These are phyloP conservation scores for Phialophora macrospora DNA, from an alignment of 2,329 filamentous ascomycete species.

Conservation along the genomic window DNA sequence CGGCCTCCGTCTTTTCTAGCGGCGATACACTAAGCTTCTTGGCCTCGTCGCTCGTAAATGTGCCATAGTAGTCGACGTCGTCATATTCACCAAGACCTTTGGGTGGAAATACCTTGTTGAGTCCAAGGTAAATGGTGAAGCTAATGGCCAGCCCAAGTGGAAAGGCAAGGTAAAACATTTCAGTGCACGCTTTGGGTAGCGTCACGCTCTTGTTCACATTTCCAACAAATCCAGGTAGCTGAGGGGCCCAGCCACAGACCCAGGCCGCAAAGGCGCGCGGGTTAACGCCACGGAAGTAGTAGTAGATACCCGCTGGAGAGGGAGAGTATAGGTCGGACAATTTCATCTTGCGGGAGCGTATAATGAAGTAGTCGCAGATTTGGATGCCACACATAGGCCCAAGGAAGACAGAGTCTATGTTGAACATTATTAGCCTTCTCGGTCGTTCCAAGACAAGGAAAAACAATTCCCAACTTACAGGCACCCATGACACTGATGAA, in stretches of 20 bases:
- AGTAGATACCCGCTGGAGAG: slow-evolving; percentile 45
- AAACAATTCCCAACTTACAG: slow-evolving; percentile 11
- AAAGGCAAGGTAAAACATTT: slow-evolving; percentile 27
- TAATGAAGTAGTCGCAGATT: slow-evolving; percentile 53
- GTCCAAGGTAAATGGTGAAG: slow-evolving; percentile 15
- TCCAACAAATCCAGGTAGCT: slow-evolving; percentile 40
- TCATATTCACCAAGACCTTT: slow-evolving; percentile 42
- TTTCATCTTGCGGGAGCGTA: slow-evolving; percentile 46
- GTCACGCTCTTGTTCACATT: slow-evolving; percentile 23
- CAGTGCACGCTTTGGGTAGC: slow-evolving; percentile 21
- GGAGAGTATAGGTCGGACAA: slow-evolving; percentile 49
- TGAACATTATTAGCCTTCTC: background rate
- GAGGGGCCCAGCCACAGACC: slow-evolving; percentile 43
- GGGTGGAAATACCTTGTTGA: slow-evolving; percentile 41
- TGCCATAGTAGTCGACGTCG: slow-evolving; percentile 45
- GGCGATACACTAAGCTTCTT: too few species aligned
- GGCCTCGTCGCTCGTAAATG: slow-evolving; percentile 36
- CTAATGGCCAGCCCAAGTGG: slow-evolving; percentile 22
- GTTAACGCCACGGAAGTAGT: slow-evolving; percentile 49
- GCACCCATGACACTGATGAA: slow-evolving; percentile 55
- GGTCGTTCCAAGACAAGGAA: background rate
- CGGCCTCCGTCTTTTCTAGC: too few species aligned
- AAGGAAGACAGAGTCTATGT: slow-evolving; percentile 38
- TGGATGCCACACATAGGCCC: slow-evolving; percentile 56
- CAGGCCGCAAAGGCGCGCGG: slow-evolving; percentile 49